Conservation (phyloP, 2,329 filamentous ascomycete genomes). For the Monosporascus sp. region DNA sequence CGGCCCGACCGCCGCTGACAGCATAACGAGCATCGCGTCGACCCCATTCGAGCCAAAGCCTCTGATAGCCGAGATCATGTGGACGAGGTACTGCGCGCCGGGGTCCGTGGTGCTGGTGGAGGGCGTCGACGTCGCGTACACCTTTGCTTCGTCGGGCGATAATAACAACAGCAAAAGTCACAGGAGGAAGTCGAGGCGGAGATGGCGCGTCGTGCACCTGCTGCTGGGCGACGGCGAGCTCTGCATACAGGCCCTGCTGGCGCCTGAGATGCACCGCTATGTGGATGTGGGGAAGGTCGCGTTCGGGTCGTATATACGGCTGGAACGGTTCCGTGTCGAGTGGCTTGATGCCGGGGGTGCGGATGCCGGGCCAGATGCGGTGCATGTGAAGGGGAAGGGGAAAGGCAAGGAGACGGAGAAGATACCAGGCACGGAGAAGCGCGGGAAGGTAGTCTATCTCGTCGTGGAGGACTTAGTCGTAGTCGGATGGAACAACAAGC, state of each 20-base stretch:
- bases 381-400: background rate
- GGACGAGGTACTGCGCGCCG: slow-evolving; percentile 41
- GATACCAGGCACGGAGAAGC: background rate
- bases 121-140: slow-evolving; percentile 32
- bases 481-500: slow-evolving; percentile 44
- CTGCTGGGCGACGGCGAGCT: slow-evolving; percentile 48
- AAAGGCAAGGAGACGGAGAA: slow-evolving; percentile 7
- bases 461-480: slow-evolving; percentile 39
- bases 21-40: background rate
- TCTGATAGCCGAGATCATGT: slow-evolving; percentile 43
- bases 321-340: slow-evolving; percentile 36
- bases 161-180: background rate
- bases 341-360: slow-evolving; percentile 12
- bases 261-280: slow-evolving; percentile 41
- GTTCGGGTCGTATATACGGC: slow-evolving; percentile 43
- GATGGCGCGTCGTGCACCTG: slow-evolving; percentile 42
- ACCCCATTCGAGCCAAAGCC: slow-evolving; percentile 26
- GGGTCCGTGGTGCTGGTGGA: slow-evolving; percentile 48
- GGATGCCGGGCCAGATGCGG: background rate
- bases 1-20: background rate
- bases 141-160: slow-evolving; percentile 23
- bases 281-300: slow-evolving; percentile 39
- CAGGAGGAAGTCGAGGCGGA: background rate
- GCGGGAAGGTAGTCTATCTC: slow-evolving; percentile 34
- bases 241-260: slow-evolving; percentile 49